A percentile compares a stretch with the other conserved stretches of the same genome.
These are phyloP conservation scores for Chrysanthemum seticuspe DNA, from an alignment of 129 eudicot genomes.

Conservation along the genomic window DNA sequence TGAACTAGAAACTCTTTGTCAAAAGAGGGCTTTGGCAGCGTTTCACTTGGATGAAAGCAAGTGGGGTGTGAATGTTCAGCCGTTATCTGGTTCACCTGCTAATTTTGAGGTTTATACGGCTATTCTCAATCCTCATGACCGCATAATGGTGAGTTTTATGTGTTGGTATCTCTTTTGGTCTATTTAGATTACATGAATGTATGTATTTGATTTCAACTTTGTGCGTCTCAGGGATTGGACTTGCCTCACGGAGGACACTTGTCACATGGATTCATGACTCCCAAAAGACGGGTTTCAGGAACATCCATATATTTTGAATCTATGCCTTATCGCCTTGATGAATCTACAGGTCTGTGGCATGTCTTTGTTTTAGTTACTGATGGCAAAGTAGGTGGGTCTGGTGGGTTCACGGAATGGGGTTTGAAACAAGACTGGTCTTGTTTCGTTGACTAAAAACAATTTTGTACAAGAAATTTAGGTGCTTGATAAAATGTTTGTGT, in stretches of 20 bases:
- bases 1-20: slow-evolving; percentile 84
- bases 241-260: slow-evolving; percentile 96
- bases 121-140: slow-evolving; percentile 86
- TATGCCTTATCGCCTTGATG: slow-evolving; percentile 94
- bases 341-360: slow-evolving; percentile 61
- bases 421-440: too few species aligned
- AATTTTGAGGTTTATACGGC: slow-evolving; percentile 97
- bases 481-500: neutral
- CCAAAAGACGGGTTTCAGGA: slow-evolving; percentile 90
- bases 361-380: slow-evolving; percentile 5
- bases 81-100: slow-evolving; percentile 94
- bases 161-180: slow-evolving; percentile 1
- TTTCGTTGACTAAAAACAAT: too few species aligned
- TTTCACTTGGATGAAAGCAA: slow-evolving; percentile 74
- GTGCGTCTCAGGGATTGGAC: slow-evolving; percentile 68
- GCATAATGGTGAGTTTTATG: slow-evolving; percentile 68
- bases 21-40: slow-evolving; percentile 85
- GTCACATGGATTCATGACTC: slow-evolving; percentile 95
- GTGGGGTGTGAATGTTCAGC: slow-evolving; percentile 99
- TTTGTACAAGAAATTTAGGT: too few species aligned
- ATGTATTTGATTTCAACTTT: neutral
- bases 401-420: too few species aligned
- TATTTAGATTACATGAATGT: slow-evolving; percentile 5
- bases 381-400: too few species aligned
- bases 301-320: slow-evolving; percentile 91